Base-by-base conservation (phyloP, 257 asterid species). In the Nicotiana knightiana region DNA sequence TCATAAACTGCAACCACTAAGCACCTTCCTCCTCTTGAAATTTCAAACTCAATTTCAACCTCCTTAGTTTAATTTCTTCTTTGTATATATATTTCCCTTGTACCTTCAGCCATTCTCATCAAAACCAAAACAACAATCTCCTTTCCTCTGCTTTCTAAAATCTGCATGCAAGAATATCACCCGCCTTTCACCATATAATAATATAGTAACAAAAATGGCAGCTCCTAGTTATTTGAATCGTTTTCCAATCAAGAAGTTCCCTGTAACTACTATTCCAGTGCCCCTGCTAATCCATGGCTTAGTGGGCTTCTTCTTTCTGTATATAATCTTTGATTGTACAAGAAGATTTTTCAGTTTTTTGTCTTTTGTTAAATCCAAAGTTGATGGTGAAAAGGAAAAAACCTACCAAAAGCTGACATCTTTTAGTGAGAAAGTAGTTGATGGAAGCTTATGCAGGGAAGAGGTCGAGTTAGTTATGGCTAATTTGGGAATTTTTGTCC, bases 381-480 rank as follows among this genome's bases (percentile, higher is more conserved):
- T 71, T 21, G 1, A 66, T 30, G 46, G 43, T 0, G 53, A 13
- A 66, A 75, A 59, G 9, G 12, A 28, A 0, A 24, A 63, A n/a
- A 12, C 64, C 28, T 32, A 53, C 58, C 5, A 55, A 70, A 67
- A 64, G 9, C 5, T 81, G 17, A 73, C 57, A 5, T 11, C 58
- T 28, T 57, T 43, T 37, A 35, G 55, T 51, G 75, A 76, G 53
- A 82, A 76, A 83, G 37, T 30, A 13, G 32, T 13, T 55, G 87
- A 84, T 17, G 84, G 80, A 9, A 83, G 87, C 28, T 30, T 90
- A 26, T 16, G 84, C 75, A 79, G 77, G 75, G 92, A 86, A 76
- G 98, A 93, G 1, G 64, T 85, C 21, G 93, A 91, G 80, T 39
- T 86, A 4, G 91, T 95, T 11, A 51, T 90, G 61, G 88, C 63